Evolutionary conservation across 805 yeast genomes (phyloP).

Genomic region (Ogataea populi-albae): DNA sequence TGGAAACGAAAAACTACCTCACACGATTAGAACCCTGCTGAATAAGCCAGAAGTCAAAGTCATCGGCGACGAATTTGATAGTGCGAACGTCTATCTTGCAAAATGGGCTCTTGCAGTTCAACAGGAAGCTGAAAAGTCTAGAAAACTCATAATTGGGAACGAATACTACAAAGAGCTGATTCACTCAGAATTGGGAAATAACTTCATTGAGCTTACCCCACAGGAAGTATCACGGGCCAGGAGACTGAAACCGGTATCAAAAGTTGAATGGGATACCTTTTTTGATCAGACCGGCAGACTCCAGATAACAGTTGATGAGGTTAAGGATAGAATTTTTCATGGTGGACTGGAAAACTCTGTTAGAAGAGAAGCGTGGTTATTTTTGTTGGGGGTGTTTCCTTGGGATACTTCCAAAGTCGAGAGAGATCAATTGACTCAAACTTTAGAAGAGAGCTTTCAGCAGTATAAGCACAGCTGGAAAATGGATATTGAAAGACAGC

Average conservation of each 20-base stretch:
- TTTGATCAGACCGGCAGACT: conserved; percentile 80
- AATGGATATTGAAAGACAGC: conserved; percentile 49
- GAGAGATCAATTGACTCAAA: conserved; percentile 53
- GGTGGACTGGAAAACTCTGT: conserved; percentile 69
- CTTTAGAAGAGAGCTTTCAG: conserved; percentile 47
- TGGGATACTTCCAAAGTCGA: conserved; percentile 82
- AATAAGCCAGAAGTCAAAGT: conserved; percentile 75
- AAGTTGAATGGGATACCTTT: conserved; percentile 78
- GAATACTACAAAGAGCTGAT: conserved; percentile 56
- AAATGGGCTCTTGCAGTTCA: conserved; percentile 96
- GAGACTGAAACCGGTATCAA: conserved; percentile 63
- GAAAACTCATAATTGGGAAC: conserved; percentile 51
- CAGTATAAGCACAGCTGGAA: conserved; percentile 72
- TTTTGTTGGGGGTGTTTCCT: conserved; percentile 76
- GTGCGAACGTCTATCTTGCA: conserved; percentile 88
- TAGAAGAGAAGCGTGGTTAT: conserved; percentile 81
- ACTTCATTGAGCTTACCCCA: conserved; percentile 49
- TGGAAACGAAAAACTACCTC: conserved; percentile 45
- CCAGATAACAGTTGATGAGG: conserved; percentile 69
- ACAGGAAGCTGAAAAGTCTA: conserved; percentile 75
- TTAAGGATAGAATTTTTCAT: conserved; percentile 81
- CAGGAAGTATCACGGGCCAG: conserved; percentile 60
- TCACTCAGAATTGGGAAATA: conserved; percentile 58
- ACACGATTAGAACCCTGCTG: conserved; percentile 54
- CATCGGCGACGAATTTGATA: conserved; percentile 87